These are phyloP conservation scores for Solanum habrochaites DNA, from an alignment of 257 asterid genomes.

Conservation along the genomic window DNA sequence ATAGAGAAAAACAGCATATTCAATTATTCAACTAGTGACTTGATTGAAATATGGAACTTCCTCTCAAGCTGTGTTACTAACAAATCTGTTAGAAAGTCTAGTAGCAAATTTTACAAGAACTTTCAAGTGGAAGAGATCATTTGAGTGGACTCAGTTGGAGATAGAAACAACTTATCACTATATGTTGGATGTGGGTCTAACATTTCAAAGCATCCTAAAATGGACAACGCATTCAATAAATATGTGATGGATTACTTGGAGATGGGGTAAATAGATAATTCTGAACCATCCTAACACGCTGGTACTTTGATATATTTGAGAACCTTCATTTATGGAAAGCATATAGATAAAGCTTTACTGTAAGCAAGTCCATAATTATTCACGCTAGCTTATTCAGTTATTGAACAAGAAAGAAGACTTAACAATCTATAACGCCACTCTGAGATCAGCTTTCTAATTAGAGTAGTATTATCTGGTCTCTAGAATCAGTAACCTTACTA, in stretches of 20 bases:
- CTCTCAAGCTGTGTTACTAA: background rate
- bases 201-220: background rate
- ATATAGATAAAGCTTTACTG: background rate
- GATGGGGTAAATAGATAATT: background rate
- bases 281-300: background rate
- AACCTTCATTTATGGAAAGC: background rate
- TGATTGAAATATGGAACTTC: background rate
- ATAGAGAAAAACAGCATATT: background rate
- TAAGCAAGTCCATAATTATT: background rate
- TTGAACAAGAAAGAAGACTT: background rate
- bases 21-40: background rate
- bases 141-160: background rate
- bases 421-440: background rate
- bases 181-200: background rate
- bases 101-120: background rate
- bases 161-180: background rate
- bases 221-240: background rate
- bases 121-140: background rate
- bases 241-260: background rate
- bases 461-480: background rate
- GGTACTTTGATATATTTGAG: background rate
- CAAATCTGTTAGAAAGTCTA: background rate
- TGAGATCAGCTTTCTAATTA: background rate
- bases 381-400: background rate
- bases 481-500: background rate